Percentiles rank a stretch among this genome's conserved stretches.
phyloP scores from a whole-genome alignment of 257 asterid genomes.

The Nicotiana attenuata region DNA sequence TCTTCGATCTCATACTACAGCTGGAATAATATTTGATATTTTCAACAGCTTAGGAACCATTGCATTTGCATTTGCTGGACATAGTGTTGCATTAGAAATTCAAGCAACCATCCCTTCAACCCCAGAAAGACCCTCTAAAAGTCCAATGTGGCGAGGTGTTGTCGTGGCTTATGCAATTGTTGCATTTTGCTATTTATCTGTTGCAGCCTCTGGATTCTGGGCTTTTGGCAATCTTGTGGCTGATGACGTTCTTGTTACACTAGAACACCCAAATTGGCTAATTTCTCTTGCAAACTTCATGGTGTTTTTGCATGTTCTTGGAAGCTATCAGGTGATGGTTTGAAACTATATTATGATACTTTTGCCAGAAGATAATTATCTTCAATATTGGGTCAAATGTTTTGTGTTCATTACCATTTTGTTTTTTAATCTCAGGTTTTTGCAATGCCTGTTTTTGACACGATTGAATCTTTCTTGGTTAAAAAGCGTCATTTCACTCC shows the following conservation, averaged over 20 bases:
- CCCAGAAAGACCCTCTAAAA: conserved; percentile 29
- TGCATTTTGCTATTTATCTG: conserved; percentile 41
- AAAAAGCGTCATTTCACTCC: conserved; percentile 25
- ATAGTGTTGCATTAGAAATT: conserved; percentile 39
- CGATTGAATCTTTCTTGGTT: conserved; percentile 27
- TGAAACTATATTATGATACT: no score
- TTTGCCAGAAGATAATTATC: no score
- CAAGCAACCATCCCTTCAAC: conserved; percentile 54
- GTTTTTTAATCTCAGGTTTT: conserved; percentile 23
- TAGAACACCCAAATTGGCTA: conserved; percentile 37
- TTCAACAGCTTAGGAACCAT: conserved; percentile 17
- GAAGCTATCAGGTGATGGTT: conserved; percentile 40
- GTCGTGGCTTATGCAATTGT: conserved; percentile 34
- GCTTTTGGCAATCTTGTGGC: conserved; percentile 27
- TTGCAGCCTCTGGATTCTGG: conserved; percentile 16
- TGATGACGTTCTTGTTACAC: conserved; percentile 33
- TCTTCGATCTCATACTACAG: conserved; percentile 10
- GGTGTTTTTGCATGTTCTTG: conserved; percentile 45
- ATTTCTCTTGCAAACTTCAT: conserved; percentile 33
- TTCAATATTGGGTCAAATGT: no score
- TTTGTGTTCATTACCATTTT: not conserved
- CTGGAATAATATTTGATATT: conserved; percentile 22
- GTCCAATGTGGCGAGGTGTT: conserved; percentile 7
- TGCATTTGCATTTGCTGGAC: no score
- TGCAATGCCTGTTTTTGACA: conserved; percentile 51